Evolutionary conservation across 1,284 basidiomycete species (phyloP).

Genomic region (Ganoderma sinense): DNA sequence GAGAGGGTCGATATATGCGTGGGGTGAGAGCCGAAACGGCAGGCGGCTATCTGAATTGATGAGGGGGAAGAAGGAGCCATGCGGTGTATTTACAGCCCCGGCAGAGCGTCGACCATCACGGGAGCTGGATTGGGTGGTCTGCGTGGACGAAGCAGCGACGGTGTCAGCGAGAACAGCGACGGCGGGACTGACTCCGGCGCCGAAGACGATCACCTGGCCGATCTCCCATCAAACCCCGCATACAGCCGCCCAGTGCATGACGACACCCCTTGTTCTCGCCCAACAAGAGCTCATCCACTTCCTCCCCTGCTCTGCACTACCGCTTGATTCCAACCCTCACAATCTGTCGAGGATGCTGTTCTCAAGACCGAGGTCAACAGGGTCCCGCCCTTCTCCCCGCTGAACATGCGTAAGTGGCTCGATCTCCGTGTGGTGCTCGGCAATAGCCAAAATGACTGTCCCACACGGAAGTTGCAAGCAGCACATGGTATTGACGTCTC

Average conservation of each 20-base stretch:
- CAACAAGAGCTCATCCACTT: background rate
- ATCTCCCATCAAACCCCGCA: background rate
- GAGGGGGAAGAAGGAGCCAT: conserved; percentile 19
- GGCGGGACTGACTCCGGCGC: background rate
- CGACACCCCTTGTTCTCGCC: background rate
- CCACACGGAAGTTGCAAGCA: background rate
- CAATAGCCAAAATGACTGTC: background rate
- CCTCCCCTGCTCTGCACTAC: background rate
- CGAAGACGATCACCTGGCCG: background rate
- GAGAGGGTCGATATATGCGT: conserved; percentile 18
- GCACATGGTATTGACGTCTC: background rate
- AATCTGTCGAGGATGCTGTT: background rate
- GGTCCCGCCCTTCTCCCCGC: background rate
- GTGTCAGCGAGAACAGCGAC: background rate
- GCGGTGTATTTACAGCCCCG: conserved; percentile 9
- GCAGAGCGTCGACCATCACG: background rate
- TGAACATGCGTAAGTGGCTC: conserved; percentile 2
- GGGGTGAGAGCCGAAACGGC: background rate
- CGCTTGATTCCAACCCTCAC: background rate
- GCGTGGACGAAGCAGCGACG: background rate
- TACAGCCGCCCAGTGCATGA: background rate
- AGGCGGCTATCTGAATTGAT: background rate
- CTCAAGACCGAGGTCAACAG: background rate
- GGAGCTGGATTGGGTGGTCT: conserved; percentile 4
- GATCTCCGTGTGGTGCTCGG: background rate